Percentiles rank a stretch among this genome's conserved stretches.
Conservation (phyloP, 2,329 filamentous ascomycete species). For the Plectosphaerella sp. region DNA sequence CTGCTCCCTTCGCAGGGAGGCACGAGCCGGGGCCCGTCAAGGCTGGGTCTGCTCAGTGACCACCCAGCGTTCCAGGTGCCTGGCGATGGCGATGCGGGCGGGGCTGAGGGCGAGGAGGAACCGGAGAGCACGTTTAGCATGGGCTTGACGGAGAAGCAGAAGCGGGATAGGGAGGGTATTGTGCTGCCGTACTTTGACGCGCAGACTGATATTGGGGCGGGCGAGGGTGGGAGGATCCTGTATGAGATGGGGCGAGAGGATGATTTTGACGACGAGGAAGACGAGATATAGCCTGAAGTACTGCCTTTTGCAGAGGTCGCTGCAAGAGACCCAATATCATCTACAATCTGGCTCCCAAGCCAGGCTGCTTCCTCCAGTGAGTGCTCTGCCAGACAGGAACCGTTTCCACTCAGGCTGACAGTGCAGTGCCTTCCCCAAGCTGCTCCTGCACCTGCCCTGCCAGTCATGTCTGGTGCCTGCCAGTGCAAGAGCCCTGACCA, state of each 20-base stretch:
- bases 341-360: too few species aligned
- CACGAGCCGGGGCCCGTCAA: conserved; percentile 18
- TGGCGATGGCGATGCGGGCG: conserved; percentile 29
- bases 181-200: conserved; percentile 96
- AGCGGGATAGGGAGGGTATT: conserved; percentile 78
- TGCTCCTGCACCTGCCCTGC: too few species aligned
- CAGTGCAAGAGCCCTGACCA: too few species aligned
- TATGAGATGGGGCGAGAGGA: conserved; percentile 98
- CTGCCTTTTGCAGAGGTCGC: background rate
- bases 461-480: too few species aligned
- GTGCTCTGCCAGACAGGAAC: too few species aligned
- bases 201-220: conserved; percentile 72
- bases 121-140: conserved; percentile 79
- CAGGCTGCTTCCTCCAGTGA: too few species aligned
- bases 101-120: conserved; percentile 42
- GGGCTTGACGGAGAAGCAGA: conserved; percentile 85
- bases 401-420: too few species aligned
- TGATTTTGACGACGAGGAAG: conserved; percentile 94
- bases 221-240: conserved; percentile 86
- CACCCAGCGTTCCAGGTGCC: conserved; percentile 63
- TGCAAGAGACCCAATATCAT: too few species aligned
- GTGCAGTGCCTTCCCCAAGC: too few species aligned
- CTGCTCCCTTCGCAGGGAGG: conserved; percentile 26
- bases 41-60: conserved; percentile 64
- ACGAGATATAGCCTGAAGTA: conserved; percentile 64